Percentiles rank a stretch among this genome's conserved stretches.
Conservation (phyloP, 2,329 filamentous ascomycete genomes). For the Daldinia sp. region DNA sequence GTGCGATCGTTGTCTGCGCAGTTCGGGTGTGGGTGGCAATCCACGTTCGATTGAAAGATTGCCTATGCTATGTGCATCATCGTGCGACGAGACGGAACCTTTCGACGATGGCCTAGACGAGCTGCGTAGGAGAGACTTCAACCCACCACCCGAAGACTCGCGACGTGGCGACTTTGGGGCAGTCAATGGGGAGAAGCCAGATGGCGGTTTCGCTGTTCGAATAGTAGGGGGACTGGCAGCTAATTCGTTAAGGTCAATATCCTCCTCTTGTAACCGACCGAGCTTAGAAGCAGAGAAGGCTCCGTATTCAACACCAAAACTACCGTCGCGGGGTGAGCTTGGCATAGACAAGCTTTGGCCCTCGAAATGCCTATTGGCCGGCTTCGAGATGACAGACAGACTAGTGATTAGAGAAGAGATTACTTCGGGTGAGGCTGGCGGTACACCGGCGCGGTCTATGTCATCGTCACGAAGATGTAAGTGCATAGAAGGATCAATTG, state of each 20-base stretch:
- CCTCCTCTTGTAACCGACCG: slow-evolving; percentile 62
- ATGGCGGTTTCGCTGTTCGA: slow-evolving; percentile 84
- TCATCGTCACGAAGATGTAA: slow-evolving; percentile 46
- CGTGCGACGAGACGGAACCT: slow-evolving; percentile 67
- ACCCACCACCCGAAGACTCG: slow-evolving; percentile 59
- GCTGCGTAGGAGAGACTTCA: slow-evolving; percentile 71
- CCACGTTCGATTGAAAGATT: slow-evolving; percentile 73
- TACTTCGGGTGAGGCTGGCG: slow-evolving; percentile 73
- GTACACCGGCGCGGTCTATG: slow-evolving; percentile 48
- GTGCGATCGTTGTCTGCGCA: slow-evolving; percentile 65
- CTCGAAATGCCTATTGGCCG: slow-evolving; percentile 78
- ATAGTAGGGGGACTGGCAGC: slow-evolving; percentile 77
- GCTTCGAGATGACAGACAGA: slow-evolving; percentile 74
- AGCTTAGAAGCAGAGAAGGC: slow-evolving; percentile 66
- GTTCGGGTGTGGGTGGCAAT: slow-evolving; percentile 60
- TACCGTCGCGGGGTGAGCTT: slow-evolving; percentile 58
- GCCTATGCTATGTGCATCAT: slow-evolving; percentile 72
- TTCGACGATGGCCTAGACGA: slow-evolving; percentile 71
- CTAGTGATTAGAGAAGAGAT: slow-evolving; percentile 78
- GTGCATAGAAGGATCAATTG: slow-evolving; percentile 50
- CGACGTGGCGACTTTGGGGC: slow-evolving; percentile 67
- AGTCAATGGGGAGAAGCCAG: slow-evolving; percentile 79
- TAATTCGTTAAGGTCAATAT: slow-evolving; percentile 67
- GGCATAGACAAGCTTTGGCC: slow-evolving; percentile 59
- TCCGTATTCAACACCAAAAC: slow-evolving; percentile 81